Evolutionary conservation across 306 rosid genomes (phyloP), one percentile per base, ranked within the genome.

Genomic region (Begonia fuchsioides): DNA sequence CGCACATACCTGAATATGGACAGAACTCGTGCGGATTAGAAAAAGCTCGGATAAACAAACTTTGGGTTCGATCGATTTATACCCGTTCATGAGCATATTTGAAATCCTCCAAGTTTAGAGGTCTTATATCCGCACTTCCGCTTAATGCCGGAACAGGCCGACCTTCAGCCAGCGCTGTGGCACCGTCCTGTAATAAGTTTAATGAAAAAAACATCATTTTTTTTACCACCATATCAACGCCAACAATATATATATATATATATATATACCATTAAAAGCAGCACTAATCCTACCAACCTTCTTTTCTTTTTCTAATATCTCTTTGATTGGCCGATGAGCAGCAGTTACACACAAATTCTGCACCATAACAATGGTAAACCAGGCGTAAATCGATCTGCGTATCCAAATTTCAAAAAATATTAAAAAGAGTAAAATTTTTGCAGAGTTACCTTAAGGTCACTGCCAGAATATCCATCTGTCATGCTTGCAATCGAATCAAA

Each of bases 401-500:
- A n/a, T n/a, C n/a, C n/a, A n/a, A n/a, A n/a, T n/a, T n/a, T n/a
- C n/a, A n/a, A n/a, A n/a, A n/a, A n/a, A n/a, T n/a, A n/a, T n/a
- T n/a, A n/a, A n/a, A n/a, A n/a, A n/a, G n/a, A n/a, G n/a, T n/a
- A n/a, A n/a, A n/a, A n/a, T n/a, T n/a, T n/a, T n/a, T n/a, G n/a
- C n/a, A 26, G 35, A 26, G 7, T 51, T 39, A 87, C 96, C 93
- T 82, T 87, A 43, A 87, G 94, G 67, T 86, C 96, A 63, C 94
- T 92, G 66, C 99, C 99, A 44, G 99, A 92, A 64, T 92, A 92
- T 40, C 99, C 99, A 38, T 92, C 96, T 17, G 94, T 82, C 99
- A 86, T 86, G 67, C 47, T 80, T 32, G 99, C 99, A 69, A 92
- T 43, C 50, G 88, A 83, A 68, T 78, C 81, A 62, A 82, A 69